Conservation (phyloP, 257 asterid species). For the Scutellaria galericulata region DNA sequence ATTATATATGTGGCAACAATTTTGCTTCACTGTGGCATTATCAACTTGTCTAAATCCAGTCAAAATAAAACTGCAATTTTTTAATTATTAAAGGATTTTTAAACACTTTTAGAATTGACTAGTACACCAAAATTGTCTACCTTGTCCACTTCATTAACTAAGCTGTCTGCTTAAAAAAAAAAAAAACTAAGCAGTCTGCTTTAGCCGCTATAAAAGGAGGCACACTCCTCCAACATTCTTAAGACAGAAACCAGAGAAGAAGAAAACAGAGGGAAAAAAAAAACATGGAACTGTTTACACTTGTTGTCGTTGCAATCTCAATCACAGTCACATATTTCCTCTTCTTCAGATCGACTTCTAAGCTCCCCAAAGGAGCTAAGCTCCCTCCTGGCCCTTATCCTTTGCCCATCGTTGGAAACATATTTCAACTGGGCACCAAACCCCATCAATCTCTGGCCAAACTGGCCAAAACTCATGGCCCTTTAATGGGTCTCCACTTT, state of each 20-base stretch:
- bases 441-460: conserved; percentile 37
- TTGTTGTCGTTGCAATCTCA: background rate
- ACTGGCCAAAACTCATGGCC: conserved; percentile 42
- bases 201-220: background rate
- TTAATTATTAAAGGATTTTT: too few species aligned
- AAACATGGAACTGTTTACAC: background rate
- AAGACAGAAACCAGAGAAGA: background rate
- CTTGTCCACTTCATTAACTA: too few species aligned
- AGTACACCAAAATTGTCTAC: too few species aligned
- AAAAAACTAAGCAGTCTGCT: too few species aligned
- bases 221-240: background rate
- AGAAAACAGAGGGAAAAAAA: background rate
- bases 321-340: background rate
- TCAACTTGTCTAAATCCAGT: too few species aligned
- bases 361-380: background rate
- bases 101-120: too few species aligned
- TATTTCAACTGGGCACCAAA: conserved; percentile 23
- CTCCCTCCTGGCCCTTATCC: conserved; percentile 28
- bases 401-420: conserved; percentile 36
- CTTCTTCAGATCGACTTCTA: background rate
- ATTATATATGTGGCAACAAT: too few species aligned
- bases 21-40: too few species aligned
- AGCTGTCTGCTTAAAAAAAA: too few species aligned
- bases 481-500: conserved; percentile 29
- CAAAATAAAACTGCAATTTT: too few species aligned